Conservation (phyloP, 2,329 filamentous ascomycete genomes). For the Botrytis byssoidea region DNA sequence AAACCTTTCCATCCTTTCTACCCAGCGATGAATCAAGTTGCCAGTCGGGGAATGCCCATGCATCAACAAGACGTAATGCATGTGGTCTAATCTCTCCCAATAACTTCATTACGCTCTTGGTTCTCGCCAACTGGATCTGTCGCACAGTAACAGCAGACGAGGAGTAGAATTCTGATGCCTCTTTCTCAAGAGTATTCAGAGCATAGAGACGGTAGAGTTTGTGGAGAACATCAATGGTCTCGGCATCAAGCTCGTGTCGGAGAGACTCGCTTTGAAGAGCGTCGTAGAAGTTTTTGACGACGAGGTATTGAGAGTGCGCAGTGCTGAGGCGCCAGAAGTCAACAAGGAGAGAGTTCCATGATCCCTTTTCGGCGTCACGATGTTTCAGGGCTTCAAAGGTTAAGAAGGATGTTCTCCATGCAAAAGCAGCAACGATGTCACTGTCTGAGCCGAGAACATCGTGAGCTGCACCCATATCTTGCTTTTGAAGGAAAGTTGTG, state of each 20-base stretch:
- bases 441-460: conserved; percentile 69
- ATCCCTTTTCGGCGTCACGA: conserved; percentile 70
- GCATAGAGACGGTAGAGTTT: conserved; percentile 66
- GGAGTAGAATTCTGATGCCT: conserved; percentile 71
- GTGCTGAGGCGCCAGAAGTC: conserved; percentile 76
- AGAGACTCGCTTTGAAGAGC: conserved; percentile 57
- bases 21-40: conserved; percentile 71
- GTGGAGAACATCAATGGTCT: conserved; percentile 59
- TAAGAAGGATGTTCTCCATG: conserved; percentile 71
- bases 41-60: conserved; percentile 78
- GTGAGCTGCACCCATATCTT: conserved; percentile 70
- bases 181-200: conserved; percentile 64
- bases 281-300: conserved; percentile 78
- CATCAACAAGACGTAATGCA: conserved; percentile 67
- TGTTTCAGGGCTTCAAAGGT: conserved; percentile 75
- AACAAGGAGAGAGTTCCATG: conserved; percentile 75
- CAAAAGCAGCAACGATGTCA: conserved; percentile 71
- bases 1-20: conserved; percentile 70
- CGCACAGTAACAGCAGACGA: conserved; percentile 66
- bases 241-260: conserved; percentile 53
- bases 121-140: conserved; percentile 68
- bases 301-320: conserved; percentile 73
- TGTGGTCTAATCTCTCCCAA: conserved; percentile 72
- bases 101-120: conserved; percentile 65
- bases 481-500: conserved; percentile 59